Percentiles rank a stretch among this genome's conserved stretches.
These are phyloP conservation scores for Ophiorrhiza pumila DNA, from an alignment of 257 asterid species.

Conservation along the genomic window DNA sequence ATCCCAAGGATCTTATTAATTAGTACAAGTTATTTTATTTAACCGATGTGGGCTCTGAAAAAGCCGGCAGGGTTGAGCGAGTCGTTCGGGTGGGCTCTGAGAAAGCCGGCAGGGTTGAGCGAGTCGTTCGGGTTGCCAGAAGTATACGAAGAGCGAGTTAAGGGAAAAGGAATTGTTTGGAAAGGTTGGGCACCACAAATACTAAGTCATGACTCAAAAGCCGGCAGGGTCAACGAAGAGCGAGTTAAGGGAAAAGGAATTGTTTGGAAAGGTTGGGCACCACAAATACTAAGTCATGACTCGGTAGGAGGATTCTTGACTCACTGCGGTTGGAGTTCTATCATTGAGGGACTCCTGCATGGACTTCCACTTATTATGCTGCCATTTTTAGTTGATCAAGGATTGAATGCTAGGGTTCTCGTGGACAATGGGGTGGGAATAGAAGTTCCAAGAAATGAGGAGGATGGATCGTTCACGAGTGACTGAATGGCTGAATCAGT, in stretches of 20 bases:
- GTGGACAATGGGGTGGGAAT: constrained; percentile 12
- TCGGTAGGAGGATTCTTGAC: constrained; percentile 51
- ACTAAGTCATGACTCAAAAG: too few species aligned
- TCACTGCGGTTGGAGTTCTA: constrained; percentile 51
- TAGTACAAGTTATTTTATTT: too few species aligned
- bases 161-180: constrained; percentile 42
- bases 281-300: constrained; percentile 43
- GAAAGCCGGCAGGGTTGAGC: constrained; percentile 18
- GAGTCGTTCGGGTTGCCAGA: constrained; percentile 18
- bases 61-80: constrained; percentile 47
- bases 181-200: constrained; percentile 46
- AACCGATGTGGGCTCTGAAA: too few species aligned
- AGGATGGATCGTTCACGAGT: constrained; percentile 26
- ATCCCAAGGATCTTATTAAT: too few species aligned
- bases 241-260: constrained; percentile 33
- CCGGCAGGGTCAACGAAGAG: constrained; percentile 25
- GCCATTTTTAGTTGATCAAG: constrained; percentile 33
- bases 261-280: constrained; percentile 50
- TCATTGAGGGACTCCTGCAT: constrained; percentile 33
- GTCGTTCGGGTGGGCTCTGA: constrained; percentile 35
- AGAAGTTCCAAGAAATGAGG: constrained; percentile 28
- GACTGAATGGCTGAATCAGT: constrained; percentile 33
- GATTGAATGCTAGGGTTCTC: constrained; percentile 23
- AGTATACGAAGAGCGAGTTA: constrained; percentile 34
- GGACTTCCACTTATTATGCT: constrained; percentile 34